These are phyloP conservation scores for Protostelium mycophagum DNA, from an alignment of 78 protist species.

Conservation along the genomic window DNA sequence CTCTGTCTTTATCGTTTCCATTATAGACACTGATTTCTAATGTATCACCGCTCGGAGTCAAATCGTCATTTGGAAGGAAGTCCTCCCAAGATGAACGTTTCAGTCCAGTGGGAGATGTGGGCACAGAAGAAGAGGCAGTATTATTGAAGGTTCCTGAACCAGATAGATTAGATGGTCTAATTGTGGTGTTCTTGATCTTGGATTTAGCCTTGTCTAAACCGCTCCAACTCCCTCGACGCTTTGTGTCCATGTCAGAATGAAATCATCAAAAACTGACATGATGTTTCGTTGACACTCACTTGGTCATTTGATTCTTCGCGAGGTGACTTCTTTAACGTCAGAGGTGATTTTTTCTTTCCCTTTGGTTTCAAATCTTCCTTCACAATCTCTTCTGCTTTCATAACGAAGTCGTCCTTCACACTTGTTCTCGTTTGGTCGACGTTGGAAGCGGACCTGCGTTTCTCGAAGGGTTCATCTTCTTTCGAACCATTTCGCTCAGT, in stretches of 20 bases:
- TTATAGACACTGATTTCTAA: background rate
- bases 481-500: too few species aligned
- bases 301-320: background rate
- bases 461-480: too few species aligned
- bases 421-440: too few species aligned
- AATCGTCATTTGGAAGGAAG: background rate
- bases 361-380: too few species aligned
- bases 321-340: background rate
- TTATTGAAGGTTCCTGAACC: background rate
- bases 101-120: background rate
- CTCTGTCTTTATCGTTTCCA: background rate
- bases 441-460: too few species aligned
- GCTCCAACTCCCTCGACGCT: background rate
- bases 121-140: background rate
- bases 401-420: too few species aligned
- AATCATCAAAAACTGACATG: too few species aligned
- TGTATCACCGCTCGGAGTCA: background rate
- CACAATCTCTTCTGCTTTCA: too few species aligned
- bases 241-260: background rate
- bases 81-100: background rate
- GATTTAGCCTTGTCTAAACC: background rate
- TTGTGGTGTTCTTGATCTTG: background rate
- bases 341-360: background rate
- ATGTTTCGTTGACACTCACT: too few species aligned
- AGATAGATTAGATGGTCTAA: background rate